Conservation (phyloP, 1,284 basidiomycete genomes). For the Porphyrellus sp. region DNA sequence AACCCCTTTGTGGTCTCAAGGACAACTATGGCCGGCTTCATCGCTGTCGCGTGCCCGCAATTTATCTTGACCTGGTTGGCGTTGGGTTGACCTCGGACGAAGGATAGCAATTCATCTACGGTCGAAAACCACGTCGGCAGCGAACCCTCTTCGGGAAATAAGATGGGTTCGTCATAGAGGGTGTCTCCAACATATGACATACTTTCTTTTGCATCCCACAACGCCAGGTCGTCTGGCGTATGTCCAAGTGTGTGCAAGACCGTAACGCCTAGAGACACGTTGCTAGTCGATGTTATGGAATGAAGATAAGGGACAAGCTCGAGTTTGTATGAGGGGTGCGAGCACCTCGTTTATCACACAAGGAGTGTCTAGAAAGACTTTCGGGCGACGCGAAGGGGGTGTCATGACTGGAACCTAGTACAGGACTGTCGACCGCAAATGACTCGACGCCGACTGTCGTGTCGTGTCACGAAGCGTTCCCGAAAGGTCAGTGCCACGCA, state of each 20-base stretch:
- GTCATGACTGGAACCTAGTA: constrained; percentile 46
- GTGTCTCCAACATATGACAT: constrained; percentile 58
- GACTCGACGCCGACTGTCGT: constrained; percentile 46
- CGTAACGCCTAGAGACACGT: constrained; percentile 34
- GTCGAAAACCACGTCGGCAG: constrained; percentile 47
- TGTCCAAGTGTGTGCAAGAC: constrained; percentile 56
- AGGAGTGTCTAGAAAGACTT: constrained; percentile 42
- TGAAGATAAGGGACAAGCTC: constrained; percentile 43
- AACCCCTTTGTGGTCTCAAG: constrained; percentile 41
- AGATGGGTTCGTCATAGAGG: constrained; percentile 51
- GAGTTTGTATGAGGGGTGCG: constrained; percentile 44
- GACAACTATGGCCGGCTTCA: constrained; percentile 44
- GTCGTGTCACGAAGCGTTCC: neutral
- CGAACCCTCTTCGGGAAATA: constrained; percentile 52
- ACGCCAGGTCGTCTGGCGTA: constrained; percentile 52
- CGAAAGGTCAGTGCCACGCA: constrained; percentile 28
- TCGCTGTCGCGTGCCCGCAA: constrained; percentile 47
- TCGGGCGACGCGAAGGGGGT: constrained; percentile 43
- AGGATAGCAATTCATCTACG: constrained; percentile 41
- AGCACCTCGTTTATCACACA: constrained; percentile 43
- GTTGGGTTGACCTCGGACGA: constrained; percentile 35
- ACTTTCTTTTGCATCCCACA: constrained; percentile 46
- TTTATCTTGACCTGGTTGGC: constrained; percentile 40
- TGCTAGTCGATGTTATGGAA: constrained; percentile 22
- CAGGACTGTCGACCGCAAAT: constrained; percentile 45